Evolutionary conservation across 1,284 basidiomycete species (phyloP).

Genomic region (Tranzscheliella williamsii): DNA sequence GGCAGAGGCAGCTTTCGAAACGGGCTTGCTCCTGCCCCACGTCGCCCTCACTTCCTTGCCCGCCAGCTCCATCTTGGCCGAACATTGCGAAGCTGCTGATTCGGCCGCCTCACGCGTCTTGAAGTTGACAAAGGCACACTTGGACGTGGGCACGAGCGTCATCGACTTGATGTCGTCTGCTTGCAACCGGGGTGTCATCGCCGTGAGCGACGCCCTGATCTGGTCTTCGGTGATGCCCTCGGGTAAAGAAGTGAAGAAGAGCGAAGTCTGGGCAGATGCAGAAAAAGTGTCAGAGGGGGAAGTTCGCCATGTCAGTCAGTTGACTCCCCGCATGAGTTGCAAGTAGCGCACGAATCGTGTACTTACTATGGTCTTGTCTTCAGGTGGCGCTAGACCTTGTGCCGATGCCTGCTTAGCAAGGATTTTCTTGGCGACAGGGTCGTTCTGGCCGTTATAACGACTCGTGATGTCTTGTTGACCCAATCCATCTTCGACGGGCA

Average conservation of each 20-base stretch:
- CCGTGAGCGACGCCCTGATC: conserved; percentile 74
- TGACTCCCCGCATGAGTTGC: too few species aligned
- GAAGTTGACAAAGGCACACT: conserved; percentile 97
- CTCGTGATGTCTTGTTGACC: conserved; percentile 77
- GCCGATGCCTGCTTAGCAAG: conserved; percentile 72
- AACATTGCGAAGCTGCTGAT: conserved; percentile 79
- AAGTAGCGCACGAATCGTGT: too few species aligned
- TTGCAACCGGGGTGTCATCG: conserved; percentile 57
- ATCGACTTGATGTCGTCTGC: conserved; percentile 68
- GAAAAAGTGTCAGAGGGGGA: conserved; percentile 5
- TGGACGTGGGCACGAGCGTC: conserved; percentile 28
- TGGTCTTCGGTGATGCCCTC: conserved; percentile 73
- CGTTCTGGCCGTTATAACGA: conserved; percentile 77
- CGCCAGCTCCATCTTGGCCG: conserved; percentile 81
- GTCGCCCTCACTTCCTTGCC: conserved; percentile 75
- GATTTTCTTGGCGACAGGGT: conserved; percentile 80
- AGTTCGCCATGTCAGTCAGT: too few species aligned
- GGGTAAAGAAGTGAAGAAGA: conserved; percentile 86
- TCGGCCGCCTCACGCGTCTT: conserved; percentile 79
- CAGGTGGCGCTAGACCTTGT: conserved; percentile 83
- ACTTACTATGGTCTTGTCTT: conserved; percentile 81
- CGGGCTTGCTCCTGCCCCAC: conserved; percentile 69
- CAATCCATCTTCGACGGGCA: conserved; percentile 64
- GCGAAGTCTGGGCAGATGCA: conserved; percentile 71
- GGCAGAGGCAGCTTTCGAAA: conserved; percentile 2